Evolutionary conservation across 1,284 basidiomycete species (phyloP), one percentile per base, ranked within the genome.

Genomic region (Tranzscheliella williamsii): DNA sequence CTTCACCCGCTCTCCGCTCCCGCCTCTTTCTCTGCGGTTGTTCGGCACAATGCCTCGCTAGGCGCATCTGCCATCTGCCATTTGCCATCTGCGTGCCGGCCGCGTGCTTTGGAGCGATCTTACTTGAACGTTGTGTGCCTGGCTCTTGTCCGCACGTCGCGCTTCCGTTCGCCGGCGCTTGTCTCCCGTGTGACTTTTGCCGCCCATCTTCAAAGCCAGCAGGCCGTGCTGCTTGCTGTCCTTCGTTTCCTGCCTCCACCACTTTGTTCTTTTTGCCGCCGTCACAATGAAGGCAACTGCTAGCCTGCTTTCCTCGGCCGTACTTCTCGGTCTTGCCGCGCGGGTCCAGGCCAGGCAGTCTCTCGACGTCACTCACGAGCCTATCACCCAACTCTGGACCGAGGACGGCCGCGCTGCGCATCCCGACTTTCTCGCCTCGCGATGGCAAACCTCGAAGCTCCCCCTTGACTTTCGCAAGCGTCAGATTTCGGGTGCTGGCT

Each of bases 391-490:
- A 17, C 42, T 67, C 36, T 58, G 42, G 18, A 33, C 45, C n/a
- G 39, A 51, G 2, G 58, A 67, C 33, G 50, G 50, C 24, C 44
- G 24, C 6, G 47, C 53, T 12, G 32, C 45, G 20, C 53, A 61
- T 20, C 53, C 53, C 3, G 23, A 45, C 34, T 61, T 63, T 43
- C 51, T 63, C 23, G 33, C 38, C 29, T 48, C 45, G 2, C 34
- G 61, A 46, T 63, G 60, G 60, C 48, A 57, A 20, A 43, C 54
- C 21, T 64, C 61, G 24, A 42, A 51, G 9, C 30, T 57, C 4
- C 45, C 53, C 11, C 54, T 64, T 46, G 47, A 50, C 27, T 64
- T 51, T 41, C 58, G 52, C 13, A 55, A 58, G 38, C 60, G 55
- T 9, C 24, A 47, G n/a, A 16, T 54, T 21, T 54, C 50, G 20